Evolutionary conservation across 306 rosid genomes (phyloP).

Genomic region (Medicago truncatula): DNA sequence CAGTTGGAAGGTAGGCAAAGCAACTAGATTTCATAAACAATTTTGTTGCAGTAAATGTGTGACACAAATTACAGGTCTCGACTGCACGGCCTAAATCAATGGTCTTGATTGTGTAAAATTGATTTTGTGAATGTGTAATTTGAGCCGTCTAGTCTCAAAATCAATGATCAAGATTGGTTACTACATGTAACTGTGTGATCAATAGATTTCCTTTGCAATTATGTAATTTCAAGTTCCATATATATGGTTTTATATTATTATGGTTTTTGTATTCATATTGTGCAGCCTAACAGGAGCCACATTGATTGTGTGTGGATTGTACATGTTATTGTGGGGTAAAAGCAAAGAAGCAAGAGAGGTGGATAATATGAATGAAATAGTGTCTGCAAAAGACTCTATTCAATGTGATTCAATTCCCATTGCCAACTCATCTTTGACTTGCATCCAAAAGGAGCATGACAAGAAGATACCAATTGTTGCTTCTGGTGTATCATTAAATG

Average conservation of each 20-base stretch:
- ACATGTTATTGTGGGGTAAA: constrained; percentile 44
- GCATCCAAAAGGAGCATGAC: constrained; percentile 29
- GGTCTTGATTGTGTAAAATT: too few species aligned
- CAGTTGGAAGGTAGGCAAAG: constrained; percentile 35
- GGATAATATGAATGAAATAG: background rate
- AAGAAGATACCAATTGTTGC: constrained; percentile 11
- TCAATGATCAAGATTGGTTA: background rate
- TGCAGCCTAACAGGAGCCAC: constrained; percentile 38
- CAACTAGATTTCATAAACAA: background rate
- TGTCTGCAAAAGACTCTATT: background rate
- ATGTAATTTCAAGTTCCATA: background rate
- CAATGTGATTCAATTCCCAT: constrained; percentile 26
- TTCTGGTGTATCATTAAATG: background rate
- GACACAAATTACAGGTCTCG: background rate
- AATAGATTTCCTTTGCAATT: background rate
- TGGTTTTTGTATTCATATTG: background rate
- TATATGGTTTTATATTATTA: background rate
- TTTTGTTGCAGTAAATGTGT: background rate
- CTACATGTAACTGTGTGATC: background rate
- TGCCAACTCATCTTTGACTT: constrained; percentile 15
- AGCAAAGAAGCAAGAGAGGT: constrained; percentile 24
- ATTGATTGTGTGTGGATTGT: constrained; percentile 43
- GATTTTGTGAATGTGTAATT: too few species aligned
- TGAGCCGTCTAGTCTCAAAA: too few species aligned
- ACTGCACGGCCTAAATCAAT: background rate